phyloP scores from a whole-genome alignment of 768 basidiomycete species.

The Amanita fuliginea region DNA sequence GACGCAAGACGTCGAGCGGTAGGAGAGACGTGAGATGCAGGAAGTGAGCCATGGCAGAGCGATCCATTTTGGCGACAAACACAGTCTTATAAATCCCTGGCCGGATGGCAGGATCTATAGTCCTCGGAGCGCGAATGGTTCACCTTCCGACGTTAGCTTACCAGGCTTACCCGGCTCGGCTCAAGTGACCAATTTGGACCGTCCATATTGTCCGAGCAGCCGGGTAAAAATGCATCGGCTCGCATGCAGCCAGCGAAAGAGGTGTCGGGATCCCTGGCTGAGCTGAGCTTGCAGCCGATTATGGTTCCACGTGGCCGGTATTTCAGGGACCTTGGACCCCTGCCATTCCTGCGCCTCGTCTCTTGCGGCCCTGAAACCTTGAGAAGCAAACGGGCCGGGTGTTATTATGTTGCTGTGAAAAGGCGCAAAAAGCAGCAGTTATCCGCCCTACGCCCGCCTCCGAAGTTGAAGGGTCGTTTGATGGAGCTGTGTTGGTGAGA shows the following conservation, averaged over 20 bases:
- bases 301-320: conserved; percentile 1
- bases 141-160: neutral
- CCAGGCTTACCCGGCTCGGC: neutral
- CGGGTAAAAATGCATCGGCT: neutral
- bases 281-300: too few relatives aligned
- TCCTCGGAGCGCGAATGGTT: conserved; percentile 6
- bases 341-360: neutral
- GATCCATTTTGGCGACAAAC: neutral
- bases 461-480: conserved; percentile 1
- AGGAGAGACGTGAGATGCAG: conserved; percentile 11
- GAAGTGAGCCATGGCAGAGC: conserved; percentile 3
- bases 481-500: conserved; percentile 3
- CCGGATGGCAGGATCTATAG: neutral
- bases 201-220: neutral
- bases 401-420: neutral
- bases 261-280: neutral
- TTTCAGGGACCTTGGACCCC: neutral
- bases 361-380: neutral
- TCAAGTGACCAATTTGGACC: neutral
- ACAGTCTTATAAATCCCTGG: neutral
- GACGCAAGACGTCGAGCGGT: conserved; percentile 26
- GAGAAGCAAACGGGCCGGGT: neutral
- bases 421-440: neutral
- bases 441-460: neutral
- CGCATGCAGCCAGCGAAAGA: neutral